These are phyloP conservation scores for Vinca minor DNA, from an alignment of 257 asterid genomes.

Conservation along the genomic window DNA sequence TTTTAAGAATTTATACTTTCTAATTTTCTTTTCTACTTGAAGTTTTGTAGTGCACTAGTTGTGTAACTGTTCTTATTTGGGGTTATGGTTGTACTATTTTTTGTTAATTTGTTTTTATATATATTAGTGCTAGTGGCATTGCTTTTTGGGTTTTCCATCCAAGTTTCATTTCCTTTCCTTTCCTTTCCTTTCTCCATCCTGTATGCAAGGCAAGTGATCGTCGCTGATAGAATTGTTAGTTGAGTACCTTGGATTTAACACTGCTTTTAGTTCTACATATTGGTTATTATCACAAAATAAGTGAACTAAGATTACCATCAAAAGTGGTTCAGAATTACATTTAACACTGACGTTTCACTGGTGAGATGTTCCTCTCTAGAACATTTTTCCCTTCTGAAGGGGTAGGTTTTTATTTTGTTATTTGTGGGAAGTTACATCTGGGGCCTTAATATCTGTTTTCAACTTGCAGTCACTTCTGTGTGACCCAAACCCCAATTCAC, in stretches of 20 bases:
- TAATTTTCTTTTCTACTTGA: background rate
- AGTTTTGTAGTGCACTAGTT: background rate
- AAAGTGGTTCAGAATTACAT: background rate
- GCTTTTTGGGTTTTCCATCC: background rate
- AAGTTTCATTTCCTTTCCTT: background rate
- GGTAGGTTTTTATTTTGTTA: background rate
- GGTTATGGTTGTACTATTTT: too few species aligned
- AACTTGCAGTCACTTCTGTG: slow-evolving; percentile 67
- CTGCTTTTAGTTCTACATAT: background rate
- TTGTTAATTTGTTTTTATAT: too few species aligned
- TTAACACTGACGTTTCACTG: background rate
- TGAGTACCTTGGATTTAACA: background rate
- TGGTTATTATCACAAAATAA: background rate
- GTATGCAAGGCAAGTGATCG: too few species aligned
- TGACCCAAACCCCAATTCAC: slow-evolving; percentile 90
- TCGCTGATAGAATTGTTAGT: too few species aligned
- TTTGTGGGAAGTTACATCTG: background rate
- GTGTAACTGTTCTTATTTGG: background rate
- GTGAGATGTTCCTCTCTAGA: background rate
- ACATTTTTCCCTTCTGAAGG: background rate
- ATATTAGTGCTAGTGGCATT: too few species aligned
- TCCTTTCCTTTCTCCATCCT: too few species aligned
- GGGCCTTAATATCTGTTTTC: background rate
- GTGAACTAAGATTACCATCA: background rate
- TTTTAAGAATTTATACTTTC: background rate